Conservation (phyloP, 768 basidiomycete genomes). For the Crucibulum laeve region DNA sequence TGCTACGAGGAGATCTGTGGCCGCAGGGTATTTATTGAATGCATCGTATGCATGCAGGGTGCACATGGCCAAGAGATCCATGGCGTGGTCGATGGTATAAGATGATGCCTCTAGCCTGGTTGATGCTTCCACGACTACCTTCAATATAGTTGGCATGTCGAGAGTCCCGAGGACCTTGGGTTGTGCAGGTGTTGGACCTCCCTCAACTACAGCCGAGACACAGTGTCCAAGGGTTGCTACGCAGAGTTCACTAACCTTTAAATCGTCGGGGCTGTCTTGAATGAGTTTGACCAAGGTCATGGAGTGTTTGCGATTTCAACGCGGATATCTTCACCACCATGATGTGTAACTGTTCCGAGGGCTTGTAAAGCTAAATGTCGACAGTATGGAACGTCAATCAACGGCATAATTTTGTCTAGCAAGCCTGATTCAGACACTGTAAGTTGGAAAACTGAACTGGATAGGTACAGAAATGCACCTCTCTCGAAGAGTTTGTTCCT, state of each 20-base stretch:
- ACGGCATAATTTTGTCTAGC: constrained; percentile 50
- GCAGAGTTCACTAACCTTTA: constrained; percentile 42
- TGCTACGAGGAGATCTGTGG: constrained; percentile 50
- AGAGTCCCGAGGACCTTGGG: constrained; percentile 32
- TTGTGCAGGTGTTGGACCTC: constrained; percentile 31
- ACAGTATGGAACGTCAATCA: constrained; percentile 42
- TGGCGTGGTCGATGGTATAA: constrained; percentile 47
- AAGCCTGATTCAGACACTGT: constrained; percentile 34
- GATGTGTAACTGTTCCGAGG: constrained; percentile 56
- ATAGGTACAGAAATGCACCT: constrained; percentile 29
- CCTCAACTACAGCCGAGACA: constrained; percentile 37
- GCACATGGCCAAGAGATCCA: constrained; percentile 39
- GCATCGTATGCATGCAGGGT: constrained; percentile 40
- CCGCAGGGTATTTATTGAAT: constrained; percentile 36
- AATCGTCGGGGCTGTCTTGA: constrained; percentile 46
- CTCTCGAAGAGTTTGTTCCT: constrained; percentile 55
- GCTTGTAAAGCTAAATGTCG: constrained; percentile 52
- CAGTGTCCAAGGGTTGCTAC: constrained; percentile 52
- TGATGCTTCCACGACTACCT: constrained; percentile 35
- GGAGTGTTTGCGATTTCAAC: constrained; percentile 46
- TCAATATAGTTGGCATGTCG: constrained; percentile 39
- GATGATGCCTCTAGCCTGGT: constrained; percentile 36
- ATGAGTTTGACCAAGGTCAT: constrained; percentile 39
- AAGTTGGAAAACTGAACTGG: neutral
- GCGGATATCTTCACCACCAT: constrained; percentile 48